These are phyloP conservation scores for Ogataea trehaloabstinens DNA, from an alignment of 805 yeast species.

Conservation along the genomic window DNA sequence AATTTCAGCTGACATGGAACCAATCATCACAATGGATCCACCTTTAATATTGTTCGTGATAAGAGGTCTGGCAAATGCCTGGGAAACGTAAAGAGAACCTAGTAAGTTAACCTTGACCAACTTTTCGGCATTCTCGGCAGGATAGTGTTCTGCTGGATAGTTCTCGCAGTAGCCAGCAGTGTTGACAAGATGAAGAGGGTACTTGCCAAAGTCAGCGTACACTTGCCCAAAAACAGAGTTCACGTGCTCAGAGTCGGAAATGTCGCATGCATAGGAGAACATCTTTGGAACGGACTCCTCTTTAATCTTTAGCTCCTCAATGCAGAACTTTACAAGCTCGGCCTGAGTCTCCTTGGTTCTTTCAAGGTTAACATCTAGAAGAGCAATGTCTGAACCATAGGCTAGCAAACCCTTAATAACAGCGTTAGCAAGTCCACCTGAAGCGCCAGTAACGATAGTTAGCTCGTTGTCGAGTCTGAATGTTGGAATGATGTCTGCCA, in stretches of 20 bases:
- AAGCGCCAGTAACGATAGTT: constrained; percentile 77
- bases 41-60: constrained; percentile 50
- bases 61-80: constrained; percentile 66
- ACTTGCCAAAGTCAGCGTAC: constrained; percentile 54
- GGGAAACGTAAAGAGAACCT: constrained; percentile 75
- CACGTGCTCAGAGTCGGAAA: constrained; percentile 61
- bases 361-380: constrained; percentile 64
- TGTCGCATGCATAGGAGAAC: constrained; percentile 71
- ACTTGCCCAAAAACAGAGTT: constrained; percentile 53
- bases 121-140: constrained; percentile 65
- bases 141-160: constrained; percentile 74
- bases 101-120: constrained; percentile 68
- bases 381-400: constrained; percentile 75
- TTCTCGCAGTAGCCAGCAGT: constrained; percentile 87
- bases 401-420: constrained; percentile 65
- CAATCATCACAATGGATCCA: constrained; percentile 66
- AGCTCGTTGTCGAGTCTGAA: constrained; percentile 69
- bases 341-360: constrained; percentile 56
- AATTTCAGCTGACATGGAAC: constrained; percentile 78
- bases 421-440: constrained; percentile 72
- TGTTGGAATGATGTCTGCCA: constrained; percentile 47
- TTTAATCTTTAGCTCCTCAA: constrained; percentile 26
- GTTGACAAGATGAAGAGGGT: constrained; percentile 66
- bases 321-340: constrained; percentile 34
- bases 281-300: constrained; percentile 36